phyloP scores from a whole-genome alignment of 2,329 filamentous ascomycete species.

The Fusarium sp. region DNA sequence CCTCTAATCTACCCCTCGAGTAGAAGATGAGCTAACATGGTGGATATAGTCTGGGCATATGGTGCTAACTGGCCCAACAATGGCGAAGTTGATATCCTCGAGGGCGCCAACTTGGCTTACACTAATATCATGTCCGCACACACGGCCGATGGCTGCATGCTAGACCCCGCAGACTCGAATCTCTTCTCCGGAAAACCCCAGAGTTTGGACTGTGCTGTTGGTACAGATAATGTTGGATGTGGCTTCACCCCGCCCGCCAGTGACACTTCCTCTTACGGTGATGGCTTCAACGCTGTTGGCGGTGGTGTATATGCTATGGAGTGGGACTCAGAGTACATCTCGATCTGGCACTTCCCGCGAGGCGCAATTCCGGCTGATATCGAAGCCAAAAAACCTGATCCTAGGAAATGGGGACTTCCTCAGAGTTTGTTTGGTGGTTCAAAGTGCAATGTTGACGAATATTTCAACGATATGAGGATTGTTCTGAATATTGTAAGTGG shows the following conservation, averaged over 20 bases:
- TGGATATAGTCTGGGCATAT: slow-evolving; percentile 59
- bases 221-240: slow-evolving; percentile 54
- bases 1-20: no score
- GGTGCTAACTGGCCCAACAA: slow-evolving; percentile 66
- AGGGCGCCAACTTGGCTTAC: slow-evolving; percentile 71
- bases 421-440: slow-evolving; percentile 72
- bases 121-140: slow-evolving; percentile 71
- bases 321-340: slow-evolving; percentile 75
- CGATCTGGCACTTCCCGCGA: slow-evolving; percentile 81
- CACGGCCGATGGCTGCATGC: slow-evolving; percentile 54
- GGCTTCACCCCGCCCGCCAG: slow-evolving; percentile 52
- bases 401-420: slow-evolving; percentile 73
- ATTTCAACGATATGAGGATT: slow-evolving; percentile 76
- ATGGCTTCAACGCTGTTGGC: slow-evolving; percentile 70
- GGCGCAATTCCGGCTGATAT: slow-evolving; percentile 73
- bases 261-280: slow-evolving; percentile 64
- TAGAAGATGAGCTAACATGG: slow-evolving; percentile 5
- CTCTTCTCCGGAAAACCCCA: slow-evolving; percentile 42
- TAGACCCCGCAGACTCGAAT: slow-evolving; percentile 30
- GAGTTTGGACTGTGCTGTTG: slow-evolving; percentile 51
- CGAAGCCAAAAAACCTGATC: slow-evolving; percentile 65
- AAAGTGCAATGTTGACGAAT: slow-evolving; percentile 70
- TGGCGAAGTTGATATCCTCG: slow-evolving; percentile 76
- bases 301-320: slow-evolving; percentile 77
- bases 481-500: slow-evolving; percentile 71